Base-by-base conservation (phyloP, 2,329 filamentous ascomycete species). In the Penicillium janthinellum region DNA sequence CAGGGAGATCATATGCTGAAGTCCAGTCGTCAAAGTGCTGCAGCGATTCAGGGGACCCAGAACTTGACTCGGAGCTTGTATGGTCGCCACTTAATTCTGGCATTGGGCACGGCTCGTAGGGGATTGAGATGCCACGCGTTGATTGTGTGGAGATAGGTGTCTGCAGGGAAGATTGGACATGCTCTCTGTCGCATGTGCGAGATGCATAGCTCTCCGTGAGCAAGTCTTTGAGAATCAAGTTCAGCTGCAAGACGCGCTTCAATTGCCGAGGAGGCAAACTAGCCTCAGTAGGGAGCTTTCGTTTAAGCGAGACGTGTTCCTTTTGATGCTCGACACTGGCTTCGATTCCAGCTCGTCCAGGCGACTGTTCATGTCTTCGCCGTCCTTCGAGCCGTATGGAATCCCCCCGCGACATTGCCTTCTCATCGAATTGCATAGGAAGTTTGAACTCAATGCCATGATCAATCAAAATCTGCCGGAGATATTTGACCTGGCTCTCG, bases 401-500 rank as follows among this genome's bases (percentile, higher is more conserved):
- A 15, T 7, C 15, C 25, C 6, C 4, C 15, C 25, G 44, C 25
- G 25, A 17, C n/a, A 22, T 14, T 50, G 73, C 70, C 50, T 80
- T 78, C 56, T 80, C 76, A 53, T 91, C 88, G 69, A 96, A 89
- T 56, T 86, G 80, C 28, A 84, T 80, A 5, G 90, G 87, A 0
- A 89, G 84, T 14, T 90, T 88, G 69, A 90, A 95, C 14, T 87
- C 65, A 59, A 97, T 86, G 45, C 84, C 83, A 70, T 92, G 87
- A 31, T 86, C 82, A 48, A 82, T 80, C 53, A 98, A 84, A 35
- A 95, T 79, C 35, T 84, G 83, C 76, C 98, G 93, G 31, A 98
- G 86, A 76, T 95, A 91, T 63, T 88, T 85, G 56, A 97, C 86
- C 60, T 95, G 85, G 31, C 90, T 91, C 76, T 98, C 94, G 59